Conservation (phyloP, 2,329 filamentous ascomycete species). For the Sporothrix pallida region DNA sequence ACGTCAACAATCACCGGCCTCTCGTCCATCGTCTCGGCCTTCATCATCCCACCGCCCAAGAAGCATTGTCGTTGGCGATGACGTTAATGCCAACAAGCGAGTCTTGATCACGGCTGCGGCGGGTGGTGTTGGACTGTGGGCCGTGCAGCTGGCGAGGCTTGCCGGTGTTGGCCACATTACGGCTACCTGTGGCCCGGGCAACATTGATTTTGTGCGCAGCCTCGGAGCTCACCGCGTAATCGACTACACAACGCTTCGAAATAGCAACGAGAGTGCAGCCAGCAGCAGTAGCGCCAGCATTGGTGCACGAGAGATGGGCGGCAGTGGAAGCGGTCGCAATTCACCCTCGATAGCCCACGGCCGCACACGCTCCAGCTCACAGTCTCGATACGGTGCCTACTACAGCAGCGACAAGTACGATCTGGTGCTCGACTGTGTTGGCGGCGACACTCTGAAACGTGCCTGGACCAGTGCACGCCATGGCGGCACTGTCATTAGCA, state of each 20-base stretch:
- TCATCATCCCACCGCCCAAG: constrained; percentile 5
- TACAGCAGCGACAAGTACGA: constrained; percentile 36
- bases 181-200: constrained; percentile 35
- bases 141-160: constrained; percentile 40
- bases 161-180: constrained; percentile 38
- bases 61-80: constrained; percentile 1
- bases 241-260: constrained; percentile 33
- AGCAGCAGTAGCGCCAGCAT: neutral
- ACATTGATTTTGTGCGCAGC: constrained; percentile 36
- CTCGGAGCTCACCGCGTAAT: constrained; percentile 38
- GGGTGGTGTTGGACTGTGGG: constrained; percentile 40
- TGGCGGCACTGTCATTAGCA: constrained; percentile 38
- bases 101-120: constrained; percentile 41
- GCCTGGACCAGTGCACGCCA: constrained; percentile 36
- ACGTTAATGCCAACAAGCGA: constrained; percentile 35
- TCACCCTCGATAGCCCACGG: constrained; percentile 19
- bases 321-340: neutral
- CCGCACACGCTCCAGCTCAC: constrained; percentile 17
- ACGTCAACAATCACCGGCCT: constrained; percentile 8
- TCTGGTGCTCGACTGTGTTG: constrained; percentile 39
- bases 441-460: constrained; percentile 34
- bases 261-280: neutral
- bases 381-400: constrained; percentile 15
- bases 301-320: neutral
- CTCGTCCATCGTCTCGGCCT: neutral